phyloP scores from a whole-genome alignment of 2,329 filamentous ascomycete species.

The Endothia cerciana region DNA sequence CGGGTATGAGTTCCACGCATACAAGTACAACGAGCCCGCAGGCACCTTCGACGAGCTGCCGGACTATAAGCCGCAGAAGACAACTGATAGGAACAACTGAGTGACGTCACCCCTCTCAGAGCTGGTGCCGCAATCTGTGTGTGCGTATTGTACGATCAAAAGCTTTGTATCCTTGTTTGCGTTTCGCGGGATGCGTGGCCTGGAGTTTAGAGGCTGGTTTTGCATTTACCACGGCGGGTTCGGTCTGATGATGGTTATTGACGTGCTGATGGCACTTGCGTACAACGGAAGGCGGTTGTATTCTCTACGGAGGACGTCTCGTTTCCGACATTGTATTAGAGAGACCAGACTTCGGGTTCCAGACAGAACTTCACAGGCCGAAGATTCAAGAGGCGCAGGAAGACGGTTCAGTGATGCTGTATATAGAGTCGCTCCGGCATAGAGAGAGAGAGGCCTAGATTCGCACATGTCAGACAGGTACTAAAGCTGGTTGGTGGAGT shows the following conservation, averaged over 20 bases:
- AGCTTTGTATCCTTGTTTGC: background rate
- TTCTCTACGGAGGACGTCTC: constrained; percentile 1
- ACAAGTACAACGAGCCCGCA: constrained; percentile 78
- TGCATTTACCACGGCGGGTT: background rate
- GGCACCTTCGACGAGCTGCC: constrained; percentile 85
- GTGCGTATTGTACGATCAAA: constrained; percentile 5
- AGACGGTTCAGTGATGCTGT: background rate
- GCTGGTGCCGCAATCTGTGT: background rate
- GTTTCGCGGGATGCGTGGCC: background rate
- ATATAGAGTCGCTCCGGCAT: constrained; percentile 5
- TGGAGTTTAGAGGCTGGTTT: background rate
- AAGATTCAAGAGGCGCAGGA: background rate
- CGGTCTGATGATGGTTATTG: background rate
- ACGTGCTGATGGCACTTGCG: background rate
- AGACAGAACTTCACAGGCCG: background rate
- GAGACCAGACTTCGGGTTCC: constrained; percentile 1
- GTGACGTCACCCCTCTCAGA: background rate
- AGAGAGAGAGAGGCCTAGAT: background rate
- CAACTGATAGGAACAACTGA: constrained; percentile 46
- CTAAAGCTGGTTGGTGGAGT: background rate
- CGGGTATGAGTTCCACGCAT: constrained; percentile 95
- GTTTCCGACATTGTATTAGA: background rate
- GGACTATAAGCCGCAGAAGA: constrained; percentile 76
- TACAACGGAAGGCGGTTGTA: background rate
- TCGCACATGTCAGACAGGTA: background rate